A percentile compares a stretch with the other conserved stretches of the same genome.
Evolutionary conservation across 2,329 filamentous ascomycete genomes (phyloP).

Genomic region (Macrophomina phaseolina): DNA sequence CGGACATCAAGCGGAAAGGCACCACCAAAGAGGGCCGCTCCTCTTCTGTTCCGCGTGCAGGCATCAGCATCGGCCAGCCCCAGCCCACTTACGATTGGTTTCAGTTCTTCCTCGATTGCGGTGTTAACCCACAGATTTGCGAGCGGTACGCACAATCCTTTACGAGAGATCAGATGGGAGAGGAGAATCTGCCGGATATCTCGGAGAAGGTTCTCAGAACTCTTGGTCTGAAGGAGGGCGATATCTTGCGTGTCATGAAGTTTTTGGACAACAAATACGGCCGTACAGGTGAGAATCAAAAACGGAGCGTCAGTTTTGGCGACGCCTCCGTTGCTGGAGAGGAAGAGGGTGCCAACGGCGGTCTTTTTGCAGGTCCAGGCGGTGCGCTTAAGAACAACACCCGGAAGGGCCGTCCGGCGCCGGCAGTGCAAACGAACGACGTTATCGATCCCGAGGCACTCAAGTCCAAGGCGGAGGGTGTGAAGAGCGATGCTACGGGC

Average conservation of each 20-base stretch:
- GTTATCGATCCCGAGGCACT: constrained; percentile 88
- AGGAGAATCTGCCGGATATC: constrained; percentile 89
- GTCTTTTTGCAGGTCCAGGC: constrained; percentile 92
- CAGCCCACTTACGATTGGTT: constrained; percentile 96
- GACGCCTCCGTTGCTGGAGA: constrained; percentile 64
- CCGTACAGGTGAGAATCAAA: constrained; percentile 63
- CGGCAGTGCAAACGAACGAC: constrained; percentile 84
- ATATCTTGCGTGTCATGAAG: constrained; percentile 95
- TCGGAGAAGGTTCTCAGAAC: constrained; percentile 82
- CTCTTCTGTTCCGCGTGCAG: constrained; percentile 54
- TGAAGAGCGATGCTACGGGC: constrained; percentile 29
- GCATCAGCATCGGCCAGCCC: constrained; percentile 66
- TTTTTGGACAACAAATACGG: constrained; percentile 80
- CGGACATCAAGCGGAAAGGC: constrained; percentile 71
- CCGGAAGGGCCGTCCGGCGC: constrained; percentile 85
- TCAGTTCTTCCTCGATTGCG: constrained; percentile 93
- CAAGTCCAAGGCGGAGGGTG: constrained; percentile 61
- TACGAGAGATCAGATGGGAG: constrained; percentile 90
- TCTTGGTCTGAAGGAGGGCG: constrained; percentile 91
- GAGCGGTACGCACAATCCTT: constrained; percentile 94
- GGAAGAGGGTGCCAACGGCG: constrained; percentile 58
- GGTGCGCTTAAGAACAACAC: constrained; percentile 93
- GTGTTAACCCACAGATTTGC: constrained; percentile 89
- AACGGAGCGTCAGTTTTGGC: constrained; percentile 60
- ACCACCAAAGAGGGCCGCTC: constrained; percentile 50